phyloP scores from a whole-genome alignment of 768 basidiomycete species.

The Calocybe indica region DNA sequence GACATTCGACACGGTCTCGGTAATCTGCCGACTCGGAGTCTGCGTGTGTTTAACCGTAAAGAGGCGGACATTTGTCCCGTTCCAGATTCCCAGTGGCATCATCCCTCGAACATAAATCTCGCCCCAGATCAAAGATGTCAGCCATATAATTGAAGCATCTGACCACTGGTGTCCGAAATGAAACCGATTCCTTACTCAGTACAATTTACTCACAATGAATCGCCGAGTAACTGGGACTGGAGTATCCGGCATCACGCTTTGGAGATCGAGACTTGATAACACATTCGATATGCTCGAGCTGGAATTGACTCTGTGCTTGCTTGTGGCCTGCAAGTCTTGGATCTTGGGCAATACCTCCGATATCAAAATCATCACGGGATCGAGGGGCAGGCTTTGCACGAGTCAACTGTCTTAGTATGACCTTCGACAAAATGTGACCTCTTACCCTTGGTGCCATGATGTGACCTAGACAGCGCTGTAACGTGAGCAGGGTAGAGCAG shows the following conservation, averaged over 20 bases:
- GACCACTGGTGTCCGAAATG: slow-evolving; percentile 63
- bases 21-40: slow-evolving; percentile 60
- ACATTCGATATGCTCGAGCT: slow-evolving; percentile 70
- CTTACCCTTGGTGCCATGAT: slow-evolving; percentile 95
- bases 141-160: slow-evolving; percentile 86
- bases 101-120: slow-evolving; percentile 90
- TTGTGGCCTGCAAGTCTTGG: slow-evolving; percentile 71
- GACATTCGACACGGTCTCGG: slow-evolving; percentile 75
- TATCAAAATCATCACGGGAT: slow-evolving; percentile 81
- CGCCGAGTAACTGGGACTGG: slow-evolving; percentile 61
- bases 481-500: neutral
- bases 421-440: slow-evolving; percentile 1
- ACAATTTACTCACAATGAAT: slow-evolving; percentile 56
- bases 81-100: slow-evolving; percentile 86
- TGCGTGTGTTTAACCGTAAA: slow-evolving; percentile 90
- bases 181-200: slow-evolving; percentile 1
- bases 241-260: slow-evolving; percentile 67
- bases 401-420: slow-evolving; percentile 7
- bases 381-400: slow-evolving; percentile 63
- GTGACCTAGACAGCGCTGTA: slow-evolving; percentile 46
- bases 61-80: slow-evolving; percentile 79
- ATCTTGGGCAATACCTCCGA: slow-evolving; percentile 85
- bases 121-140: slow-evolving; percentile 92
- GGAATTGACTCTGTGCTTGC: slow-evolving; percentile 48
- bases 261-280: slow-evolving; percentile 61